A percentile compares a stretch with the other conserved stretches of the same genome.
Conservation (phyloP, 2,329 filamentous ascomycete species). For the Fusarium albosuccineum region DNA sequence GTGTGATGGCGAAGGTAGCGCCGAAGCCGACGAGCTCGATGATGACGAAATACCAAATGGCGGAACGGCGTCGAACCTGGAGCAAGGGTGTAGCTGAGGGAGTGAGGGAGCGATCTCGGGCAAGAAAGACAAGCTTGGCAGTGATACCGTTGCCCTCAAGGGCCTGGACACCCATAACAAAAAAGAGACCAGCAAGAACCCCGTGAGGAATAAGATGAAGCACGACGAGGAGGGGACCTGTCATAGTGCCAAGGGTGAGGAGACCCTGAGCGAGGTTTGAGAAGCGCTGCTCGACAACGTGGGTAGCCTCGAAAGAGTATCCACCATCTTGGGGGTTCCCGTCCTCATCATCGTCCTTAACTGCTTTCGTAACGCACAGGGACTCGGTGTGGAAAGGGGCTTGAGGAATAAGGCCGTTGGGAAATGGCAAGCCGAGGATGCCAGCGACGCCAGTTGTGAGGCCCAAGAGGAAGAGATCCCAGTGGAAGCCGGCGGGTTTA, state of each 20-base stretch:
- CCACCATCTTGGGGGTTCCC: constrained; percentile 67
- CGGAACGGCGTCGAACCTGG: constrained; percentile 69
- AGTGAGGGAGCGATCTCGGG: constrained; percentile 74
- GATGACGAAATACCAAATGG: constrained; percentile 79
- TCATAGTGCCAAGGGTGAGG: constrained; percentile 83
- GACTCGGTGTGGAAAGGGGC: constrained; percentile 86
- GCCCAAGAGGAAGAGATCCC: constrained; percentile 86
- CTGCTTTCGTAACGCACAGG: constrained; percentile 76
- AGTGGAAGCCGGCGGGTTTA: constrained; percentile 87
- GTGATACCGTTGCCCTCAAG: constrained; percentile 84
- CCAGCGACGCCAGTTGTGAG: constrained; percentile 82
- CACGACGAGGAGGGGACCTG: constrained; percentile 78
- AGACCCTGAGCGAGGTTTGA: constrained; percentile 85
- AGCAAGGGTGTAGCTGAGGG: constrained; percentile 70
- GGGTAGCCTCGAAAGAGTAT: constrained; percentile 64
- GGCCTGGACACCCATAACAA: constrained; percentile 86
- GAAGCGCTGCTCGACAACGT: constrained; percentile 82
- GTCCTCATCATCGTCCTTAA: constrained; percentile 66
- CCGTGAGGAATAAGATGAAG: constrained; percentile 84
- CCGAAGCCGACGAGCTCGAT: constrained; percentile 79
- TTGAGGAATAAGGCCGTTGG: constrained; percentile 86
- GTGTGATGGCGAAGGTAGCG: constrained; percentile 85
- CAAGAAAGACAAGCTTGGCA: constrained; percentile 77
- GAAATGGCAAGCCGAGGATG: constrained; percentile 82
- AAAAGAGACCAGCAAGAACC: constrained; percentile 84